These are phyloP conservation scores for Davidsoniella neocaledoniae DNA, from an alignment of 2,329 filamentous ascomycete genomes.

Conservation along the genomic window DNA sequence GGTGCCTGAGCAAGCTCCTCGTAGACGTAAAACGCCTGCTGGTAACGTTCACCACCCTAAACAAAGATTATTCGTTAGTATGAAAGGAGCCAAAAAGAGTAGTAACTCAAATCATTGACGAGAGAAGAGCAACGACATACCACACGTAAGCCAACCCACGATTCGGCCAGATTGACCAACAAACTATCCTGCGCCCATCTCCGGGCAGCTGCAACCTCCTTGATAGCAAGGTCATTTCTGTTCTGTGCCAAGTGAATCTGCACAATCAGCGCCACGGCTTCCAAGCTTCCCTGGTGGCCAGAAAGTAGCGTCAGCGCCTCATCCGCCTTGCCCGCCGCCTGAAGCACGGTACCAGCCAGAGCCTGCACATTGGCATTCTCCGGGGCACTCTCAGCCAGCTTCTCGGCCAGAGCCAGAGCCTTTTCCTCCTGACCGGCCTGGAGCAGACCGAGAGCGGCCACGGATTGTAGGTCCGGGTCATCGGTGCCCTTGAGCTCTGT, in stretches of 20 bases:
- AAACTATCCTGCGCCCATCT: slow-evolving; percentile 92
- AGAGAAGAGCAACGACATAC: slow-evolving; percentile 31
- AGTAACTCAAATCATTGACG: not conserved
- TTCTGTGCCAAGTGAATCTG: slow-evolving; percentile 91
- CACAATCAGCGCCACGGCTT: slow-evolving; percentile 70
- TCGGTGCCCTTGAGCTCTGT: slow-evolving; percentile 46
- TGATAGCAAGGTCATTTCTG: slow-evolving; percentile 73
- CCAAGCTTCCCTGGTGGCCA: slow-evolving; percentile 68
- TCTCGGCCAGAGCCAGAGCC: slow-evolving; percentile 47
- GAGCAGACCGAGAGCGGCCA: slow-evolving; percentile 58
- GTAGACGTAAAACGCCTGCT: slow-evolving; percentile 93
- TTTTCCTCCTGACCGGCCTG: slow-evolving; percentile 40
- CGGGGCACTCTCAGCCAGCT: slow-evolving; percentile 45
- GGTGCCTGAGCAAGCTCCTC: slow-evolving; percentile 87
- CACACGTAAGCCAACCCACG: slow-evolving; percentile 80
- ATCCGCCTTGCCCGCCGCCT: slow-evolving; percentile 65
- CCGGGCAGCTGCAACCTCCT: slow-evolving; percentile 73
- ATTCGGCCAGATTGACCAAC: slow-evolving; percentile 84
- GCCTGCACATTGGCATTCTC: slow-evolving; percentile 74
- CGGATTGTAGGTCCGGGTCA: slow-evolving; percentile 54
- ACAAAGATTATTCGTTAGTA: slow-evolving; percentile 16
- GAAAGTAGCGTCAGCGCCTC: slow-evolving; percentile 65
- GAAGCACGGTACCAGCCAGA: slow-evolving; percentile 64
- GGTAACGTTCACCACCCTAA: slow-evolving; percentile 87
- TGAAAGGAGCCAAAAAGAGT: not conserved